These are phyloP conservation scores for Aspergillus texensis DNA, from an alignment of 2,329 filamentous ascomycete species.

Conservation along the genomic window DNA sequence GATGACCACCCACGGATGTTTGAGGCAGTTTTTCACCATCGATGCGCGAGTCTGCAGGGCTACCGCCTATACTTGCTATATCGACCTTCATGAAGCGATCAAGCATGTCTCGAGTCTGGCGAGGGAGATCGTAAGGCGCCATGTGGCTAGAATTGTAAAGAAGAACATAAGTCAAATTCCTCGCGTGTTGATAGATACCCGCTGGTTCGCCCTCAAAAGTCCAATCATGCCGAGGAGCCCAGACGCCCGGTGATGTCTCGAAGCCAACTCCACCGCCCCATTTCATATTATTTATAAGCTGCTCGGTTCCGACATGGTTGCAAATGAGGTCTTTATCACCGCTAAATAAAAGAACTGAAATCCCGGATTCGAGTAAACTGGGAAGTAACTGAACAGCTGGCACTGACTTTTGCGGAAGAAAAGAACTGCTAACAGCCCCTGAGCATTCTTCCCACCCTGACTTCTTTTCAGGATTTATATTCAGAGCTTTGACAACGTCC, in stretches of 20 bases:
- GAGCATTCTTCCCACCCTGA: slow-evolving; percentile 93
- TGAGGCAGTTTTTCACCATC: slow-evolving; percentile 82
- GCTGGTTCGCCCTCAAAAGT: slow-evolving; percentile 85
- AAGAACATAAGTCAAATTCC: slow-evolving; percentile 92
- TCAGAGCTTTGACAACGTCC: slow-evolving; percentile 79
- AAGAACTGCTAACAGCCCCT: slow-evolving; percentile 72
- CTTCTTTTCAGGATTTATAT: slow-evolving; percentile 78
- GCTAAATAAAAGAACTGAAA: slow-evolving; percentile 86
- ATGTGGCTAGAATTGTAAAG: slow-evolving; percentile 98
- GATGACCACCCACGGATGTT: slow-evolving; percentile 74
- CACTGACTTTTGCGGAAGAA: slow-evolving; percentile 69
- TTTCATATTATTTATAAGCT: slow-evolving; percentile 82
- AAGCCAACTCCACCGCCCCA: slow-evolving; percentile 95
- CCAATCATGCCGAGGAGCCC: slow-evolving; percentile 92
- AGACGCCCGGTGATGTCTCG: slow-evolving; percentile 80
- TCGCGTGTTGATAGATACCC: slow-evolving; percentile 90
- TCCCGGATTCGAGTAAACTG: slow-evolving; percentile 68
- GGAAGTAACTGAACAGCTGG: slow-evolving; percentile 77
- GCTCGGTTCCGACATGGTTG: slow-evolving; percentile 93
- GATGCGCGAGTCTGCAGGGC: slow-evolving; percentile 75
- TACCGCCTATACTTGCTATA: slow-evolving; percentile 82
- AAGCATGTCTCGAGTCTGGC: slow-evolving; percentile 90
- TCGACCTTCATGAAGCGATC: slow-evolving; percentile 95
- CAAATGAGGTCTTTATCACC: slow-evolving; percentile 94
- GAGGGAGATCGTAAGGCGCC: slow-evolving; percentile 92